Evolutionary conservation across 495 filamentous ascomycete genomes (phyloP).

Genomic region (Penicillium subrubescens): DNA sequence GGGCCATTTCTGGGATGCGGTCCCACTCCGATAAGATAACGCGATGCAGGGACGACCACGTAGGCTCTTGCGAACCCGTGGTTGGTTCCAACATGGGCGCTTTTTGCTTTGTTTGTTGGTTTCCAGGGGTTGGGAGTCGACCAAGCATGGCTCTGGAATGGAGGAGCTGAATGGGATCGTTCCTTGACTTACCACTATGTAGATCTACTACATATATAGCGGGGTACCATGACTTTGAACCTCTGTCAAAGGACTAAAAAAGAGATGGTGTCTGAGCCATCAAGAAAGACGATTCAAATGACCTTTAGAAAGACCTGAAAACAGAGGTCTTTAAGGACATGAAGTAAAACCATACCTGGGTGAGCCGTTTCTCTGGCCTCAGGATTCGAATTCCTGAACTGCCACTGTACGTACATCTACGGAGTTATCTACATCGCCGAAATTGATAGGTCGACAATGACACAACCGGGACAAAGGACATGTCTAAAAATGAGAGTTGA

Average conservation of each 20-base stretch:
- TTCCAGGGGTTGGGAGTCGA: not conserved
- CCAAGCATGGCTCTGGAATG: not conserved
- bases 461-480: not conserved
- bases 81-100: slow-evolving; percentile 2
- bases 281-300: no score
- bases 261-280: no score
- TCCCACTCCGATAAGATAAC: slow-evolving; percentile 25
- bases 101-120: not conserved
- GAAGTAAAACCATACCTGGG: no score
- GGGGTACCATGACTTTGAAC: no score
- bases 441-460: not conserved
- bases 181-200: not conserved
- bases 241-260: no score
- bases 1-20: not conserved
- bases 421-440: not conserved
- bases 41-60: slow-evolving; percentile 6
- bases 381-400: no score
- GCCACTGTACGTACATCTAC: not conserved
- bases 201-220: not conserved
- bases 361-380: no score
- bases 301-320: no score
- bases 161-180: not conserved
- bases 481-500: not conserved
- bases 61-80: slow-evolving; percentile 8
- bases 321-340: no score